Conservation (phyloP, 2,329 filamentous ascomycete species). For the Colletotrichum sojae region DNA sequence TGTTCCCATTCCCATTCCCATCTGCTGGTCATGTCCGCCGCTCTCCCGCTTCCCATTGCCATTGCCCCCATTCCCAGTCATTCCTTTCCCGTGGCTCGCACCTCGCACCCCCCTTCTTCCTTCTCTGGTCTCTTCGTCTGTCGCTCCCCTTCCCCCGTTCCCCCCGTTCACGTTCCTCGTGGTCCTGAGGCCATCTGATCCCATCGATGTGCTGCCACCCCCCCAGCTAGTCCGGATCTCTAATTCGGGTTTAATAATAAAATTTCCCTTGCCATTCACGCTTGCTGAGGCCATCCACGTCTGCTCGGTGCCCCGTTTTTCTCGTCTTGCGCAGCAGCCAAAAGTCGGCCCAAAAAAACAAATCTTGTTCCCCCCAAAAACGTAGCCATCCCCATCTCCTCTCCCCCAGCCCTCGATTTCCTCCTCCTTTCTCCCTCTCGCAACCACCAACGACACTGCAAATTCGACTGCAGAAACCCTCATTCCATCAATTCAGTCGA, state of each 20-base stretch:
- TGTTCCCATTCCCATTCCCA: slow-evolving; percentile 44
- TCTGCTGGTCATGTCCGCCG: slow-evolving; percentile 35
- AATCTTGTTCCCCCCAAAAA: slow-evolving; percentile 62
- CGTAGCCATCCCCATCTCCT: slow-evolving; percentile 65
- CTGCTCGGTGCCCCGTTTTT: slow-evolving; percentile 63
- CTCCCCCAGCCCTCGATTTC: slow-evolving; percentile 48
- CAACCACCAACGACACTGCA: slow-evolving; percentile 51
- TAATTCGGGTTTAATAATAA: slow-evolving; percentile 49
- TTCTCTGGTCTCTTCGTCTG: slow-evolving; percentile 4
- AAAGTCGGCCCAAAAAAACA: slow-evolving; percentile 55
- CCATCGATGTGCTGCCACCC: slow-evolving; percentile 32
- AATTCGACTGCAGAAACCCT: slow-evolving; percentile 51
- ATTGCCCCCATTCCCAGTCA: slow-evolving; percentile 28
- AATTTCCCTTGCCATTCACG: slow-evolving; percentile 52
- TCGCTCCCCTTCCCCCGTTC: slow-evolving; percentile 1
- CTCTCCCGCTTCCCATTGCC: slow-evolving; percentile 38
- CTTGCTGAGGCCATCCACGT: slow-evolving; percentile 41
- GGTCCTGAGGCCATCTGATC: slow-evolving; percentile 41
- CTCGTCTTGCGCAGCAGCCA: slow-evolving; percentile 54
- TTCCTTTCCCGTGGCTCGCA: slow-evolving; percentile 9
- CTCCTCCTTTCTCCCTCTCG: slow-evolving; percentile 47
- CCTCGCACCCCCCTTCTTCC: slow-evolving; percentile 27
- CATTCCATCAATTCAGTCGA: slow-evolving; percentile 58
- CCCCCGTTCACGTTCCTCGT: slow-evolving; percentile 43
- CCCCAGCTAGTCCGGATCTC: slow-evolving; percentile 41